These are phyloP conservation scores for Crithidia thermophila DNA, from an alignment of 208 protist genomes.

Conservation along the genomic window DNA sequence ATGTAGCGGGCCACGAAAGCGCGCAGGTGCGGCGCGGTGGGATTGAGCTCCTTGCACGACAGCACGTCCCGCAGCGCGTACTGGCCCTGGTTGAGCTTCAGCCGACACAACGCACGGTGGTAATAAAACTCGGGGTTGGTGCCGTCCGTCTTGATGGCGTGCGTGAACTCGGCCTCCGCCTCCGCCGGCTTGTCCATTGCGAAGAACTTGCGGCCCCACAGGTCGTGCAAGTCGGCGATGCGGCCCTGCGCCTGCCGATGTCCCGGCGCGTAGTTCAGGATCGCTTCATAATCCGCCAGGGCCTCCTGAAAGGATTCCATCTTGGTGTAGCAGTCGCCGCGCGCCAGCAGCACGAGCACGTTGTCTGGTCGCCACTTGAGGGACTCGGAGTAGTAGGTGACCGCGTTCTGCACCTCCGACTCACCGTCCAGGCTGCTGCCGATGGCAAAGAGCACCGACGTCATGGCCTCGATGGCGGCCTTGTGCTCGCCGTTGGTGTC, in stretches of 20 bases:
- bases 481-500: slow-evolving; percentile 82
- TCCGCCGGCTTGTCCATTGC: slow-evolving; percentile 43
- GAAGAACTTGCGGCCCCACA: slow-evolving; percentile 81
- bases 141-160: slow-evolving; percentile 75
- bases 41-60: slow-evolving; percentile 76
- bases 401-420: slow-evolving; percentile 57
- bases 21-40: slow-evolving; percentile 59
- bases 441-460: slow-evolving; percentile 76
- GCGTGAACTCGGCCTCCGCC: slow-evolving; percentile 85
- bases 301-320: slow-evolving; percentile 77
- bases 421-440: slow-evolving; percentile 57
- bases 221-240: slow-evolving; percentile 82
- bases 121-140: slow-evolving; percentile 83
- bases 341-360: slow-evolving; percentile 78
- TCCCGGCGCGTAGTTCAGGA: slow-evolving; percentile 61
- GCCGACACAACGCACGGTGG: slow-evolving; percentile 79
- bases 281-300: slow-evolving; percentile 69
- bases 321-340: slow-evolving; percentile 88
- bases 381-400: slow-evolving; percentile 88
- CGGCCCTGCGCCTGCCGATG: slow-evolving; percentile 53
- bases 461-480: slow-evolving; percentile 83
- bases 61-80: slow-evolving; percentile 88
- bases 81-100: slow-evolving; percentile 74
- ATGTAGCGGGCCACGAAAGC: slow-evolving; percentile 84
- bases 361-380: slow-evolving; percentile 89